phyloP scores from a whole-genome alignment of 106 monocot species.

The Phalaenopsis aphrodite region DNA sequence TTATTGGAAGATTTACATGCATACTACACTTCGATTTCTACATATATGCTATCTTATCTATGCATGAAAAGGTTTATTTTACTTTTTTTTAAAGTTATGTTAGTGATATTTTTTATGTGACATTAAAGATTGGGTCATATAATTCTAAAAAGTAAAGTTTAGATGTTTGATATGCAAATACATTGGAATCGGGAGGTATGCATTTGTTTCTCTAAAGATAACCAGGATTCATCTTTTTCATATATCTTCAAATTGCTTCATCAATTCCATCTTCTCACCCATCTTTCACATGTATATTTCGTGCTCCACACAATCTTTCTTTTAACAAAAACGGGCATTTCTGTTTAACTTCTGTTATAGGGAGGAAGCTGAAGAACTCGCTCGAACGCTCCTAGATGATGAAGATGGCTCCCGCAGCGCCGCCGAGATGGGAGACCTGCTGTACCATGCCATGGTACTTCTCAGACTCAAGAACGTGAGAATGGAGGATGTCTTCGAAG shows the following conservation, averaged over 20 bases:
- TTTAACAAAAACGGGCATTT: neutral
- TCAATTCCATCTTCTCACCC: neutral
- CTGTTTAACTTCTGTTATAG: conserved; percentile 20
- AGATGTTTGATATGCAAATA: too few species aligned
- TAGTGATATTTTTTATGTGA: too few species aligned
- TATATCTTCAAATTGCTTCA: neutral
- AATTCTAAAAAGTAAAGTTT: too few species aligned
- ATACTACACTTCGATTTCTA: too few species aligned
- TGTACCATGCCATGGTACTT: conserved; percentile 89
- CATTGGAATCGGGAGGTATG: too few species aligned
- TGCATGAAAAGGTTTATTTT: too few species aligned
- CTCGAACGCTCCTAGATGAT: conserved; percentile 50
- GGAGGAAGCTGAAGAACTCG: conserved; percentile 84
- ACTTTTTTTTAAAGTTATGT: too few species aligned
- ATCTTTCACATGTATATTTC: neutral
- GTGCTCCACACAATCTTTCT: neutral
- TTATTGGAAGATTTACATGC: too few species aligned
- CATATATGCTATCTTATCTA: too few species aligned
- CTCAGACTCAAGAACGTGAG: conserved; percentile 54
- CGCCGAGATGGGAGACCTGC: conserved; percentile 87
- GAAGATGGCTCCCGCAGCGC: conserved; percentile 53
- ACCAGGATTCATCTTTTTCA: too few species aligned
- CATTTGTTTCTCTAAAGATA: too few species aligned
- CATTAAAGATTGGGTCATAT: too few species aligned
- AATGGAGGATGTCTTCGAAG: conserved; percentile 67